Percentiles rank a stretch among this genome's conserved stretches.
These are phyloP conservation scores for Purpureocillium takamizusanense DNA, from an alignment of 2,329 filamentous ascomycete species.

Conservation along the genomic window DNA sequence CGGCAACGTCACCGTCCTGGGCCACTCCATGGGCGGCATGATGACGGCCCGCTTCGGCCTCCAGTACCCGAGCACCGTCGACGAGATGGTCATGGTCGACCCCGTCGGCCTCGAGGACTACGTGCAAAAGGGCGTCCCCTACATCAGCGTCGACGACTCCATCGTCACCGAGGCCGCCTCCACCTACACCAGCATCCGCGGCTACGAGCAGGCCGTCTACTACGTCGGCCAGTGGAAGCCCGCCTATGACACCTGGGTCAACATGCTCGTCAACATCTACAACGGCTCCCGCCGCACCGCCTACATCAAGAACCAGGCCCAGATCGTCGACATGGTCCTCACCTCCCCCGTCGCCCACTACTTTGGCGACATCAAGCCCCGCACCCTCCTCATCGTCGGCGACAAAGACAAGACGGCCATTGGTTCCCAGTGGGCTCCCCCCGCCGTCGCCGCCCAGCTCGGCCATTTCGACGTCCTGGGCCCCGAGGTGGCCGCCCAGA, in stretches of 20 bases:
- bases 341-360: constrained; percentile 42
- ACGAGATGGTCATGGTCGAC: constrained; percentile 38
- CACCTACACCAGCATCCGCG: constrained; percentile 33
- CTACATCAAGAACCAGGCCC: constrained; percentile 39
- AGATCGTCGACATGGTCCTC: constrained; percentile 45
- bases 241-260: constrained; percentile 44
- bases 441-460: constrained; percentile 31
- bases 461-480: constrained; percentile 42
- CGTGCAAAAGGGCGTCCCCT: constrained; percentile 38
- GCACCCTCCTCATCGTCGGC: constrained; percentile 40
- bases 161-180: constrained; percentile 27
- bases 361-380: constrained; percentile 33
- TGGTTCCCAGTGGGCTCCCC: constrained; percentile 40
- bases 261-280: constrained; percentile 45
- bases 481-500: constrained; percentile 29
- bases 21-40: constrained; percentile 49
- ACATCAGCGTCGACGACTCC: constrained; percentile 30
- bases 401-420: constrained; percentile 45
- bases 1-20: constrained; percentile 35
- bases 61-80: constrained; percentile 34
- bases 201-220: constrained; percentile 38
- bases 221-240: constrained; percentile 38
- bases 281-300: constrained; percentile 28
- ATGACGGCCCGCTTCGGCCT: constrained; percentile 40
- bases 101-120: constrained; percentile 48